Conservation (phyloP, 352 stramenopile species). For the Peronosclerospora sorghi region DNA sequence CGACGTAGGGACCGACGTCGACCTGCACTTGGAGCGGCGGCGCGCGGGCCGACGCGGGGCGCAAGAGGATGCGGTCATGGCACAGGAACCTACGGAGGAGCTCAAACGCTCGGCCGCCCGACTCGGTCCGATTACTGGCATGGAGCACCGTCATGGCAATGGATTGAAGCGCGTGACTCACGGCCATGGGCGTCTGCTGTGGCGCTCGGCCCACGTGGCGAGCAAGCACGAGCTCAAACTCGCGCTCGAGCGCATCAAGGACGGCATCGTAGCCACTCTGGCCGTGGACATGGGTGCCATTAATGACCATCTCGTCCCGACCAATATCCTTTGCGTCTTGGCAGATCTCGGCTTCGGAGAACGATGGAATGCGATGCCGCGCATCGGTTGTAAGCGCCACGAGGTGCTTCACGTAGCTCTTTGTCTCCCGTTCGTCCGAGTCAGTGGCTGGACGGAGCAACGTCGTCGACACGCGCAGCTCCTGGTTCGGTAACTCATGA, state of each 20-base stretch:
- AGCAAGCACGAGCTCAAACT: conserved; percentile 29
- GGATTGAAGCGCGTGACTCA: conserved; percentile 25
- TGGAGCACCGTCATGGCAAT: conserved; percentile 23
- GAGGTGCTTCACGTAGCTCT: conserved; percentile 31
- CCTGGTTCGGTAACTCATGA: conserved; percentile 17
- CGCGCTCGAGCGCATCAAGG: conserved; percentile 30
- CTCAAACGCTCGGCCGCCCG: conserved; percentile 57
- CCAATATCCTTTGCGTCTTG: conserved; percentile 76
- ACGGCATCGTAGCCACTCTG: conserved; percentile 50
- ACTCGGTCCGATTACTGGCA: conserved; percentile 74
- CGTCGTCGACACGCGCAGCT: conserved; percentile 28
- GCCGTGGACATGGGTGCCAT: conserved; percentile 35
- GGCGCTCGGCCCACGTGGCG: conserved; percentile 18
- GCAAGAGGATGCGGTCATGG: conserved; percentile 49
- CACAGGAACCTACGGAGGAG: conserved; percentile 49
- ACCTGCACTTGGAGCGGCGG: conserved; percentile 41
- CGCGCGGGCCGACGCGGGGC: conserved; percentile 49
- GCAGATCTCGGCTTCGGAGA: conserved; percentile 49
- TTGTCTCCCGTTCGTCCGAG: not conserved
- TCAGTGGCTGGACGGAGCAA: conserved; percentile 21
- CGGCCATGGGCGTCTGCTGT: conserved; percentile 20
- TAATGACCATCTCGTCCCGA: conserved; percentile 63
- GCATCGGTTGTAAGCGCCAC: conserved; percentile 8
- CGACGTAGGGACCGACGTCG: conserved; percentile 47
- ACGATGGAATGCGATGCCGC: conserved; percentile 5